Percentiles rank a stretch among this genome's conserved stretches.
phyloP scores from a whole-genome alignment of 805 yeast species.

The Lipomyces starkeyi region DNA sequence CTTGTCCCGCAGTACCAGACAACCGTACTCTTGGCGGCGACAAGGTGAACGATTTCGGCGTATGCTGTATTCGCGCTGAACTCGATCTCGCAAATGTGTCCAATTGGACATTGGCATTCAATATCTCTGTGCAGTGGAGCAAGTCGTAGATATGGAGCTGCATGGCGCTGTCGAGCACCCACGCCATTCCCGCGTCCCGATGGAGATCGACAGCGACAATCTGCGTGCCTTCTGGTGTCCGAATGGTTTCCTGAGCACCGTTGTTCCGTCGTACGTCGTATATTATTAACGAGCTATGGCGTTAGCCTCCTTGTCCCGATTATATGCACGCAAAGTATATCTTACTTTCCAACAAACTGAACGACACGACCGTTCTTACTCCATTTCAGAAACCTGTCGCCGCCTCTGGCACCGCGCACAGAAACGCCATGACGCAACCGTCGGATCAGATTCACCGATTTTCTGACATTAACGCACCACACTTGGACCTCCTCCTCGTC shows the following conservation, averaged over 20 bases:
- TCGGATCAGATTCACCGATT: constrained; percentile 34
- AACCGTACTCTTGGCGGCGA: background rate
- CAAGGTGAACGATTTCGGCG: background rate
- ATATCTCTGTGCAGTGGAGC: constrained; percentile 24
- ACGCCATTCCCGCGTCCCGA: constrained; percentile 35
- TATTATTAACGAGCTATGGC: constrained; percentile 20
- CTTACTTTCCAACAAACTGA: constrained; percentile 19
- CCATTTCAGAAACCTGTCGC: constrained; percentile 28
- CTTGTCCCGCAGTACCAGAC: background rate
- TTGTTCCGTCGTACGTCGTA: constrained; percentile 36
- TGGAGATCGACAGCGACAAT: constrained; percentile 28
- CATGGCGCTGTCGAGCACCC: constrained; percentile 31
- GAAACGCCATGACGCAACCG: constrained; percentile 14
- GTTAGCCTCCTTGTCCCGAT: background rate
- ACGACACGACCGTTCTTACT: constrained; percentile 37
- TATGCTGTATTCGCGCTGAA: background rate
- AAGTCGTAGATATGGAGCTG: constrained; percentile 32
- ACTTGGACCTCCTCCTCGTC: constrained; percentile 27
- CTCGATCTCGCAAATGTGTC: background rate
- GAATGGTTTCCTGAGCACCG: constrained; percentile 28
- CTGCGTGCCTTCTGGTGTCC: constrained; percentile 14
- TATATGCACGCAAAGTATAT: background rate
- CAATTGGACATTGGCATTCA: constrained; percentile 3
- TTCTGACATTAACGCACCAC: constrained; percentile 33
- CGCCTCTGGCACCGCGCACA: background rate